Evolutionary conservation across 306 rosid genomes (phyloP).

Genomic region (Cucumis cinereus): DNA sequence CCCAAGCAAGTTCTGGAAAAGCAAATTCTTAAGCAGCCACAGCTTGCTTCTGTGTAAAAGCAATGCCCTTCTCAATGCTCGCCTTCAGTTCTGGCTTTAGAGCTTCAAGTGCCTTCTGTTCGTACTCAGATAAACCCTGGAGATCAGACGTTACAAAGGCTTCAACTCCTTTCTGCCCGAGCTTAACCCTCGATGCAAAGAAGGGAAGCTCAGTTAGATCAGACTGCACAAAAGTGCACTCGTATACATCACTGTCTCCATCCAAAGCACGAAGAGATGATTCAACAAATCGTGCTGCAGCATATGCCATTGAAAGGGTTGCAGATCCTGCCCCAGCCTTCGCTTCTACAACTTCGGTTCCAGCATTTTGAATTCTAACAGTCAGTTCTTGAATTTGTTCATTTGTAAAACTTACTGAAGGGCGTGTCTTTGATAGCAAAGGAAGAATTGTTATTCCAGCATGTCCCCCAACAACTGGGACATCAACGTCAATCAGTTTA

Average conservation of each 20-base stretch:
- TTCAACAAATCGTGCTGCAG: conserved; percentile 95
- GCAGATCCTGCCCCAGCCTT: conserved; percentile 99
- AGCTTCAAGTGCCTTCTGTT: conserved; percentile 83
- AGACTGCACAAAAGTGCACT: conserved; percentile 72
- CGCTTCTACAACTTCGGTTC: conserved; percentile 97
- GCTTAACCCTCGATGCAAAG: conserved; percentile 90
- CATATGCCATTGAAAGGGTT: conserved; percentile 97
- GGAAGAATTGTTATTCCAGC: conserved; percentile 96
- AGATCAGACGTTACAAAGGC: conserved; percentile 72
- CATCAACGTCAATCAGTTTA: conserved; percentile 91
- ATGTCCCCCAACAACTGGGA: conserved; percentile 91
- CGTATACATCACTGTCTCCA: conserved; percentile 92
- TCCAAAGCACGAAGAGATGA: conserved; percentile 91
- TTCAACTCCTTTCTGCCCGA: conserved; percentile 82
- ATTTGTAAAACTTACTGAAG: conserved; percentile 53
- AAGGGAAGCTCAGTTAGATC: conserved; percentile 83
- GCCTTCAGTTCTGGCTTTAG: conserved; percentile 82
- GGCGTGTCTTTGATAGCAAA: conserved; percentile 71
- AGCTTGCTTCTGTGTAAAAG: conserved; percentile 65
- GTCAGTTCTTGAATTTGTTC: conserved; percentile 75
- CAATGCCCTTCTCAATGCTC: conserved; percentile 94
- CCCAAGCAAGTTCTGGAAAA: not conserved
- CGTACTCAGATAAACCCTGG: conserved; percentile 81
- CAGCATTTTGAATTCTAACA: conserved; percentile 85
- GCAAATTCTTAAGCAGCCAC: conserved; percentile 28